Evolutionary conservation across 164 flowering plant species (phyloP).

Genomic region (Sextonia rubra): DNA sequence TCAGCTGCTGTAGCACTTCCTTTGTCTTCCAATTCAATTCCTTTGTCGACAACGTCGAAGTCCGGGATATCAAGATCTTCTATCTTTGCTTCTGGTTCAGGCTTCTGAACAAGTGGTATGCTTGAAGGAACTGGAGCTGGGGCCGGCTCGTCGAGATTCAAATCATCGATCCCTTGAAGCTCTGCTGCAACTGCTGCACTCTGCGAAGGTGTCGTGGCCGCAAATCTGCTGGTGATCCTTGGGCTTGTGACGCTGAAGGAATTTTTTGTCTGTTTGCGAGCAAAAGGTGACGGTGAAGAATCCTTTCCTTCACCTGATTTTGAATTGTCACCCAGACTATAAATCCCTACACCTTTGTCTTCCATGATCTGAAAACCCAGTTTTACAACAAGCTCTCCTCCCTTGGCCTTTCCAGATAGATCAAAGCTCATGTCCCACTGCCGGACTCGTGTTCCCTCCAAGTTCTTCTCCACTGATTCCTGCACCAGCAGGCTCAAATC

Average conservation of each 20-base stretch:
- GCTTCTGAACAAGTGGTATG: constrained; percentile 32
- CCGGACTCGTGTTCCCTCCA: constrained; percentile 58
- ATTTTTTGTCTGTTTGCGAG: constrained; percentile 67
- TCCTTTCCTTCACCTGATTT: constrained; percentile 27
- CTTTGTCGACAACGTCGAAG: constrained; percentile 87
- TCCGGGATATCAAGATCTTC: constrained; percentile 70
- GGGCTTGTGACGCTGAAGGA: constrained; percentile 88
- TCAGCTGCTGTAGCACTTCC: constrained; percentile 22
- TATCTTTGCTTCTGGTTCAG: constrained; percentile 36
- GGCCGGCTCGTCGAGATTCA: constrained; percentile 75
- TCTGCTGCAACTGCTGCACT: constrained; percentile 20
- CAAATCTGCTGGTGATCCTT: constrained; percentile 41
- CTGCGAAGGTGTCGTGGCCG: constrained; percentile 41
- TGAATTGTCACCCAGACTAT: constrained; percentile 34
- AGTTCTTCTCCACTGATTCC: constrained; percentile 68
- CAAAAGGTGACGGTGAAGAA: constrained; percentile 35
- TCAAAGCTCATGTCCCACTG: constrained; percentile 71
- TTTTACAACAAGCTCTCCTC: constrained; percentile 74
- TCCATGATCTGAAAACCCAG: constrained; percentile 90
- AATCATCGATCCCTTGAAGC: constrained; percentile 60
- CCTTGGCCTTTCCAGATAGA: constrained; percentile 81
- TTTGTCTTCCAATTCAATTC: constrained; percentile 62
- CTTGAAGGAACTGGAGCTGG: constrained; percentile 16
- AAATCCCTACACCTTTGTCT: constrained; percentile 71
- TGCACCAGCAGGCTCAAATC: constrained; percentile 73